Evolutionary conservation across 257 asterid species (phyloP), one percentile per base, ranked within the genome.

Genomic region (Mentha longifolia): DNA sequence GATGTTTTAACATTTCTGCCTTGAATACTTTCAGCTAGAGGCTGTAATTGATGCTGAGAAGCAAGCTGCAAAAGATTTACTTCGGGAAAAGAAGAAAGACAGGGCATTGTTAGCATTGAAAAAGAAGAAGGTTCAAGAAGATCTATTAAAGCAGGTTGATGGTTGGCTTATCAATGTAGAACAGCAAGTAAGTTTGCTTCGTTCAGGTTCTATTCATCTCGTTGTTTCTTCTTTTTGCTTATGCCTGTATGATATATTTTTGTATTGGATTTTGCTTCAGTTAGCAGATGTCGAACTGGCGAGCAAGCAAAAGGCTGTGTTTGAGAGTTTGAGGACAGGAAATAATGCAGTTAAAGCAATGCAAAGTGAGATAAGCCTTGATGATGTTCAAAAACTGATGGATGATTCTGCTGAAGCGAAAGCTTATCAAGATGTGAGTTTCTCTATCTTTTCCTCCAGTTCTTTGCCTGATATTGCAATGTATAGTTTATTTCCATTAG

Each of bases 361-460:
- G 66, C 98, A 92, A 81, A 85, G 91, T 72, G 99, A 95, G 83
- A 76, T 95, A 77, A 92, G 80, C 69, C 78, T 95, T 19, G 97
- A 95, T 47, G 99, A 95, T 75, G 99, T 95, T 77, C 99, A 92
- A 84, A 95, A 92, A 74, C 82, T 95, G 71, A 88, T 92, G 94
- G 99, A 95, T 74, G 99, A 95, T 78, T 79, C 98, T 60, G 97
- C 87, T 6, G 99, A 95, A 81, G 98, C 99, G 2, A 92, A 92
- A 85, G 99, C 99, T 76, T 92, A 92, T 79, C 99, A 92, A 87
- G 97, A 95, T 64, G 99, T 95, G 79, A 85, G 95, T 67, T 51
- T 64, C 41, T 2, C 67, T 46, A 67, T 54, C 54, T 68, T 11
- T 22, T 62, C 35, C 42, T 72, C 45, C 41, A 25, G 39, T 67